Percentiles rank a stretch among this genome's conserved stretches.
Evolutionary conservation across 176 grass and related monocot genomes (phyloP).

Genomic region (Thinopyrum elongatum): DNA sequence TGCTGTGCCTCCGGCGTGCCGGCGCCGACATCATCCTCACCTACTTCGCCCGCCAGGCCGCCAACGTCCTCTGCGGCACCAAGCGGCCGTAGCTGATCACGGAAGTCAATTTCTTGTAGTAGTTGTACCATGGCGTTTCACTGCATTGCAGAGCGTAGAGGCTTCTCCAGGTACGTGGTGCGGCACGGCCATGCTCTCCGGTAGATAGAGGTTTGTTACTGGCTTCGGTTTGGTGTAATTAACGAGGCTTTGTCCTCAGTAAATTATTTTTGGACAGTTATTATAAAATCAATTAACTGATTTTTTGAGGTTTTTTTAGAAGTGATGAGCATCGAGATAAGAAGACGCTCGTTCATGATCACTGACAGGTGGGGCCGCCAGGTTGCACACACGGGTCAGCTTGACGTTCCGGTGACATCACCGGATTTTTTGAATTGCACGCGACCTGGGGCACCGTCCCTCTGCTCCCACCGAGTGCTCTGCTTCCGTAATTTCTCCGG

Average conservation of each 20-base stretch:
- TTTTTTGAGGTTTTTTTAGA: background rate
- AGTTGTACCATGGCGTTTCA: background rate
- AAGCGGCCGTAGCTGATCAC: background rate
- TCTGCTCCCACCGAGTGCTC: background rate
- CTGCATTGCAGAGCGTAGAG: background rate
- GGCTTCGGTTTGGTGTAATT: background rate
- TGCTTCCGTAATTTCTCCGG: background rate
- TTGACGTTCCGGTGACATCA: background rate
- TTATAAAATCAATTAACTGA: too few species aligned
- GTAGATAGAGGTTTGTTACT: background rate
- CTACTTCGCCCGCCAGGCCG: slow-evolving; percentile 92
- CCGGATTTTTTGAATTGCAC: background rate
- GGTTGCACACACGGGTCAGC: background rate
- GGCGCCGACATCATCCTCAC: slow-evolving; percentile 89
- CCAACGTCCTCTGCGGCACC: slow-evolving; percentile 60
- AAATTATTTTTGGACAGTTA: background rate
- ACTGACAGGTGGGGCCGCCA: background rate
- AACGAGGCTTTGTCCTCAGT: background rate
- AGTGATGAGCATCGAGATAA: background rate
- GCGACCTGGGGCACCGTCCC: background rate
- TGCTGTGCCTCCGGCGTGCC: slow-evolving; percentile 77
- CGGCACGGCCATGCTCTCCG: background rate
- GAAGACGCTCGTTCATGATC: background rate
- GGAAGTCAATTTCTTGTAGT: background rate
- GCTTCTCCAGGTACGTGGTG: background rate